Base-by-base conservation (phyloP, 768 basidiomycete species). In the Lanmaoa pseudosensibilis region DNA sequence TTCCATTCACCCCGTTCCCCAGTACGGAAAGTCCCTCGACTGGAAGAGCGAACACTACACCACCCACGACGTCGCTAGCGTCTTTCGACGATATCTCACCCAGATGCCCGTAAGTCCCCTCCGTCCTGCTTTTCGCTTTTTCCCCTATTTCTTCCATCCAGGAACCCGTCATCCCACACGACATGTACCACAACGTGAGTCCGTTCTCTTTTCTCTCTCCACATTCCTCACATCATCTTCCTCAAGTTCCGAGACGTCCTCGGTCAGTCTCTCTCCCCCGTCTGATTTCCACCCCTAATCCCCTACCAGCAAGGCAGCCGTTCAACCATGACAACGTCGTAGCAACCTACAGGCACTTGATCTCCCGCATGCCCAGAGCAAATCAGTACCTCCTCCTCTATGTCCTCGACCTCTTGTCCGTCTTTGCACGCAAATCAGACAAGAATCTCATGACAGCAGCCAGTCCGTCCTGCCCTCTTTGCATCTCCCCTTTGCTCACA, bases 311-410 rank as follows among this genome's bases (percentile, higher is more conserved):
- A 56, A 88, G 84, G 70, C 77, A 81, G 63, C 84, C 85, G 9
- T 83, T 77, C 66, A 85, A 86, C 63, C 83, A 85, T 64, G 87
- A 86, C 39, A 82, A 86, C 67, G 81, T 88, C 25, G 88, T 94
- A 55, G 72, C 83, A 40, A 85, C 84, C 4, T 98, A 94, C 80
- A 93, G 91, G 66, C 77, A 80, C 33, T 79, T 99, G 54, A 96
- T 99, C 57, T 81, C 85, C 33, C 79, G 81, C 49, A 84, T 99
- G 80, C 92, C 96, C 2, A 85, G 85, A 32, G 82, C 89, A 21
- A 96, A 98, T 61, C 94, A 97, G 68, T 95, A 95, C 70, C 87
- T 98, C n/a, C 81, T 98, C 23, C 85, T 98, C 53, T 98, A 98
- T 71, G 94, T 98, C 47, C 83, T 99, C 56, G 96, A 99, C 71